Evolutionary conservation across 768 basidiomycete genomes (phyloP).

Genomic region (Punctularia strigosozonata): DNA sequence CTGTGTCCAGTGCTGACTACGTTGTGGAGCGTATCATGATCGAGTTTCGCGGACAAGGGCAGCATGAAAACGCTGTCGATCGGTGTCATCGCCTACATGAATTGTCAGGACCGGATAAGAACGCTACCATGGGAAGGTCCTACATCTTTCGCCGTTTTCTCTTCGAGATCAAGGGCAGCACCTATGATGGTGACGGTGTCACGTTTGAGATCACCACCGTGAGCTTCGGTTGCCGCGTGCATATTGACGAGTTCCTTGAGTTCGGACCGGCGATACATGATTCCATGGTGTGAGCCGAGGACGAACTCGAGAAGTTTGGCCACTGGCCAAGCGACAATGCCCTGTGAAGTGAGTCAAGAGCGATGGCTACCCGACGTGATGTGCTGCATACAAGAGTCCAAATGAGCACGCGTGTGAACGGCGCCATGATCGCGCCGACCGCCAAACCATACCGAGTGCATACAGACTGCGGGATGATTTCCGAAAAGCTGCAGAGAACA

Average conservation of each 20-base stretch:
- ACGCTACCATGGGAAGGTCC: too few species aligned
- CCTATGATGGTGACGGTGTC: conserved; percentile 84
- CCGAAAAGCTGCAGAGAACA: conserved; percentile 46
- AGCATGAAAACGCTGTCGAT: conserved; percentile 73
- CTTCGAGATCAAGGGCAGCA: conserved; percentile 74
- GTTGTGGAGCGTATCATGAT: conserved; percentile 61
- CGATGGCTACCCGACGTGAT: neutral
- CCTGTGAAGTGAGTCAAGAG: conserved; percentile 24
- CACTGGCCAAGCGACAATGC: conserved; percentile 66
- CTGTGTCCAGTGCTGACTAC: conserved; percentile 76
- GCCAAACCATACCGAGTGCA: conserved; percentile 79
- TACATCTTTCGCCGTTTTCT: conserved; percentile 66
- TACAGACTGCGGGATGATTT: conserved; percentile 80
- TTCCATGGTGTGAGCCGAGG: conserved; percentile 72
- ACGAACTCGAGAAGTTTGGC: conserved; percentile 67
- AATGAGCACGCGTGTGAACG: conserved; percentile 52
- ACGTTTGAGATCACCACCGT: conserved; percentile 70
- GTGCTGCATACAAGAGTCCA: conserved; percentile 39
- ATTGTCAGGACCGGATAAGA: conserved; percentile 8
- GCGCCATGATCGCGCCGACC: conserved; percentile 71
- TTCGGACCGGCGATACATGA: conserved; percentile 73
- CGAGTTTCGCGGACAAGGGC: conserved; percentile 65
- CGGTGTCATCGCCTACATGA: conserved; percentile 71
- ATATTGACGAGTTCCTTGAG: conserved; percentile 80
- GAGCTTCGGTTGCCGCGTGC: conserved; percentile 55